Conservation (phyloP, 805 yeast genomes). For the Candida morakotiae region DNA sequence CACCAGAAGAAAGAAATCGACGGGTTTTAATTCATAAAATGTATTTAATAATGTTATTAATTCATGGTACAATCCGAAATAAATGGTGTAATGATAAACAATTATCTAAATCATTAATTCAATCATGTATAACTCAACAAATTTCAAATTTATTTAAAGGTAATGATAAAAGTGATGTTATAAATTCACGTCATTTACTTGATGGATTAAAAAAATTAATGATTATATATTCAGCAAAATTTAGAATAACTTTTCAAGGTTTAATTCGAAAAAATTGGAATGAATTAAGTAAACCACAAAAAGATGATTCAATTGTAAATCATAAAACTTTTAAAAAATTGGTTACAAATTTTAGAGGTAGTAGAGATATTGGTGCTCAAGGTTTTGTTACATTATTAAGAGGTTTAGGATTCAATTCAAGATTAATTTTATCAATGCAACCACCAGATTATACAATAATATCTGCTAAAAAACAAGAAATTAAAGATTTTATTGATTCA, state of each 20-base stretch:
- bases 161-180: constrained; percentile 18
- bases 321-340: constrained; percentile 40
- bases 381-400: constrained; percentile 80
- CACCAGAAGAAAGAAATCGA: constrained; percentile 50
- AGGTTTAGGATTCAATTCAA: constrained; percentile 63
- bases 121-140: constrained; percentile 10
- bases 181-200: constrained; percentile 61
- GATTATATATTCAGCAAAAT: constrained; percentile 56
- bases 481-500: constrained; percentile 13
- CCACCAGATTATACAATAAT: constrained; percentile 75
- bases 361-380: constrained; percentile 77
- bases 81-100: constrained; percentile 60
- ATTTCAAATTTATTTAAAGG: neutral
- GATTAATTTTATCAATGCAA: constrained; percentile 80
- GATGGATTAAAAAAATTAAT: constrained; percentile 73
- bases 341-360: constrained; percentile 53
- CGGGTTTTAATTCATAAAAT: constrained; percentile 57
- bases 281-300: constrained; percentile 20
- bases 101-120: constrained; percentile 38
- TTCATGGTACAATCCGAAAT: constrained; percentile 69
- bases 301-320: constrained; percentile 22
- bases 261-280: constrained; percentile 34
- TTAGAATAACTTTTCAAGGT: constrained; percentile 43
- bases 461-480: constrained; percentile 12
- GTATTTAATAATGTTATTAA: constrained; percentile 53